These are phyloP conservation scores for Pythium volutum DNA, from an alignment of 352 stramenopile species.

Conservation along the genomic window DNA sequence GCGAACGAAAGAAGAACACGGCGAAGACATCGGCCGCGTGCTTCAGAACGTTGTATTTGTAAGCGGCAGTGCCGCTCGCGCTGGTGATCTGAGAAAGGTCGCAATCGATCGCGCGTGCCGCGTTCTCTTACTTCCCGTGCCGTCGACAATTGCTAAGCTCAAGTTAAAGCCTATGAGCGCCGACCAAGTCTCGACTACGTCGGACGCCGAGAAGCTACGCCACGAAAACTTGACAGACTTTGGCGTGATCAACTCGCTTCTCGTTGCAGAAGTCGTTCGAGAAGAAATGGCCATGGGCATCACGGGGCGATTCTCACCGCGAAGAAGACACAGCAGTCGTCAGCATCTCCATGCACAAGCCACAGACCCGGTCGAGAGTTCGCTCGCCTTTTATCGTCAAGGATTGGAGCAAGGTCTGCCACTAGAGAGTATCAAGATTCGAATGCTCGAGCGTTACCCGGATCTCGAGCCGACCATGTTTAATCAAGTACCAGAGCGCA, in stretches of 20 bases:
- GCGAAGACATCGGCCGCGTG: conserved; percentile 14
- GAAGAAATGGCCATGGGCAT: conserved; percentile 10
- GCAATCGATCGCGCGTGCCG: conserved; percentile 18
- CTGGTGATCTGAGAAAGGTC: conserved; percentile 19
- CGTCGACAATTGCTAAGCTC: conserved; percentile 6
- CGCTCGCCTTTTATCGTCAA: conserved; percentile 30
- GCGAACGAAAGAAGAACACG: conserved; percentile 17
- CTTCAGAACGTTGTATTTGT: conserved; percentile 28
- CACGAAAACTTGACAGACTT: conserved; percentile 28
- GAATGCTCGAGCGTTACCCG: conserved; percentile 50
- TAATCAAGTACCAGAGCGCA: conserved; percentile 30
- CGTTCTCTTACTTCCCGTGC: conserved; percentile 22
- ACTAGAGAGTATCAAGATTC: conserved; percentile 52
- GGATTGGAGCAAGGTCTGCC: conserved; percentile 52
- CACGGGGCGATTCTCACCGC: conserved; percentile 10
- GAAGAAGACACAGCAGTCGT: conserved; percentile 25
- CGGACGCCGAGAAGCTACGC: conserved; percentile 6
- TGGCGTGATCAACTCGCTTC: conserved; percentile 30
- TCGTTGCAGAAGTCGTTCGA: conserved; percentile 23
- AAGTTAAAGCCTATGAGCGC: conserved; percentile 13
- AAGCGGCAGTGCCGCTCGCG: conserved; percentile 11
- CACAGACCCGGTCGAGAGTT: conserved; percentile 2
- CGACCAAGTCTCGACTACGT: not conserved
- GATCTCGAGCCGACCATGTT: conserved; percentile 48
- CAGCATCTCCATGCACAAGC: conserved; percentile 7